phyloP scores from a whole-genome alignment of 2,329 filamentous ascomycete species.

The Sordariomycetes sp. region DNA sequence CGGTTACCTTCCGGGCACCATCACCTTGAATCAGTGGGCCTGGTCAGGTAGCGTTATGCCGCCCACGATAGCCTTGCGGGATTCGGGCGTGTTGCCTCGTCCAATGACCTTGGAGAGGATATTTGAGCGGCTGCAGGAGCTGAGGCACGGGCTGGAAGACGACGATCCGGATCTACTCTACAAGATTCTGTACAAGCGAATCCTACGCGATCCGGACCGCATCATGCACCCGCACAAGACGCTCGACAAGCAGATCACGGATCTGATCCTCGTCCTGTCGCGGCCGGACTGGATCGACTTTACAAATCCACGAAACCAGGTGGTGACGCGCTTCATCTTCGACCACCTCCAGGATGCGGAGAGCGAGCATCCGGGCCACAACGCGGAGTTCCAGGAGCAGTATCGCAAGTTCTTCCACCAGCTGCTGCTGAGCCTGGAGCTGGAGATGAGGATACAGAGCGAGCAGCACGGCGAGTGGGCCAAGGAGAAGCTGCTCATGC shows the following conservation, averaged over 20 bases:
- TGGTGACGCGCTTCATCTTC: conserved; percentile 65
- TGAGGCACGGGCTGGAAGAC: conserved; percentile 47
- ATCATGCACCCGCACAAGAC: conserved; percentile 50
- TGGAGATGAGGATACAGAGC: conserved; percentile 61
- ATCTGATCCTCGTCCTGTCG: conserved; percentile 60
- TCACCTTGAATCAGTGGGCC: conserved; percentile 63
- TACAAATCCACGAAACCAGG: conserved; percentile 59
- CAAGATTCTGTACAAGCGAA: conserved; percentile 54
- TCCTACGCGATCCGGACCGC: conserved; percentile 60
- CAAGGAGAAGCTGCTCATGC: conserved; percentile 53
- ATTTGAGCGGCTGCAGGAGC: conserved; percentile 47
- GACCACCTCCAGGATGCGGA: conserved; percentile 20
- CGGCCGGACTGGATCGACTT: conserved; percentile 66
- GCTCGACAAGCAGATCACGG: conserved; percentile 63
- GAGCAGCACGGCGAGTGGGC: conserved; percentile 50
- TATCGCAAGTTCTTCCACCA: conserved; percentile 68
- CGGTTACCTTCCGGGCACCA: conserved; percentile 57
- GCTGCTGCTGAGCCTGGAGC: conserved; percentile 62
- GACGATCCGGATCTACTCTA: conserved; percentile 51
- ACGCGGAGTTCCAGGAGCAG: conserved; percentile 26
- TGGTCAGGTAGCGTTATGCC: conserved; percentile 47
- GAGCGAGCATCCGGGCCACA: conserved; percentile 24
- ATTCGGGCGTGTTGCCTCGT: conserved; percentile 49
- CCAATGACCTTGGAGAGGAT: conserved; percentile 49
- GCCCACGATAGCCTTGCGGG: conserved; percentile 46